These are phyloP conservation scores for Lachnellula subtilissima DNA, from an alignment of 2,329 filamentous ascomycete genomes.

Conservation along the genomic window DNA sequence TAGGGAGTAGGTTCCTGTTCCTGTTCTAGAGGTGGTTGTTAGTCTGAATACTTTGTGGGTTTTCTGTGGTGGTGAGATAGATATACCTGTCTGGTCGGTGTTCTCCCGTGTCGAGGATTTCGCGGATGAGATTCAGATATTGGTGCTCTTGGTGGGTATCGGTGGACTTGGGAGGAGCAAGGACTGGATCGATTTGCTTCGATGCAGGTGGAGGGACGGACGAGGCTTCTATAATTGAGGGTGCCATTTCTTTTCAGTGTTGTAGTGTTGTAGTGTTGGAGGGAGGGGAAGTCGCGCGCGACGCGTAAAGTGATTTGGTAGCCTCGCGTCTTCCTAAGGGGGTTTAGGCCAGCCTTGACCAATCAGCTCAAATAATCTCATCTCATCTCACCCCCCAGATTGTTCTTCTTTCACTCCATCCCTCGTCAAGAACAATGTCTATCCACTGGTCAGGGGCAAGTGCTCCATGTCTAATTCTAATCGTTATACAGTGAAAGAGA, in stretches of 20 bases:
- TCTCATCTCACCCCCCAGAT: no score
- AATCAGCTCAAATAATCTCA: no score
- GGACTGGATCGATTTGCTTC: slow-evolving; percentile 1
- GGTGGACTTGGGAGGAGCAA: neutral
- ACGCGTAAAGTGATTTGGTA: slow-evolving; percentile 6
- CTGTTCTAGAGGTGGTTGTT: slow-evolving; percentile 56
- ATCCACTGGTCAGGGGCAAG: no score
- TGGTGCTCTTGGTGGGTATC: slow-evolving; percentile 78
- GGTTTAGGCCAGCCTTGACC: neutral
- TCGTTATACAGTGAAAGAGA: neutral
- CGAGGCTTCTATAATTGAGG: slow-evolving; percentile 18
- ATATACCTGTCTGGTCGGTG: slow-evolving; percentile 76
- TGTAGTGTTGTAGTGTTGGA: neutral
- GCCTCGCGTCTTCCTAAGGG: slow-evolving; percentile 2
- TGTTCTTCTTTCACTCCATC: no score
- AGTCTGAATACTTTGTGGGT: neutral
- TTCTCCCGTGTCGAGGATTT: slow-evolving; percentile 79
- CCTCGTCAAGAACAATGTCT: no score
- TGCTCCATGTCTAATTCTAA: no score
- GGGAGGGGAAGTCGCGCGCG: neutral
- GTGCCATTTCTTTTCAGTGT: slow-evolving; percentile 13
- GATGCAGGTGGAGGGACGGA: neutral
- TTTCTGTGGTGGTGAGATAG: neutral
- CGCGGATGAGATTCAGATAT: slow-evolving; percentile 83
- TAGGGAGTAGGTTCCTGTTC: slow-evolving; percentile 85